These are phyloP conservation scores for Detonula confervacea DNA, from an alignment of 352 stramenopile species.

Conservation along the genomic window DNA sequence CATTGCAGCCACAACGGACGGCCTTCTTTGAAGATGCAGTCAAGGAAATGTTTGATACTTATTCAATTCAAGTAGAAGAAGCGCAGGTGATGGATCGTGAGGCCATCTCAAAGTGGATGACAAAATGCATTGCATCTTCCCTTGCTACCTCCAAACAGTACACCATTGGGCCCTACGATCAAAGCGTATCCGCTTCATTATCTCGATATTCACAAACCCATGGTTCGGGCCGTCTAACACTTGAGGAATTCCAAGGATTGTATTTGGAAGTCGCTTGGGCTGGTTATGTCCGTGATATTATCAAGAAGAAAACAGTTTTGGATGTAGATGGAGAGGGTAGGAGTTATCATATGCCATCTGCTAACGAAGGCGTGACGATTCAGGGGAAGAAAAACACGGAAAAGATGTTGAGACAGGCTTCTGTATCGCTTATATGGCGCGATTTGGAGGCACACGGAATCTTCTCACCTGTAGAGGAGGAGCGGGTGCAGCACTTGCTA, in stretches of 20 bases:
- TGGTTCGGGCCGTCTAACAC: constrained; percentile 62
- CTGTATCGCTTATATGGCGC: constrained; percentile 67
- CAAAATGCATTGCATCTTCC: constrained; percentile 39
- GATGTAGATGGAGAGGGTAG: constrained; percentile 7
- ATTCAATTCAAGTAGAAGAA: constrained; percentile 26
- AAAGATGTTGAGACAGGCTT: constrained; percentile 43
- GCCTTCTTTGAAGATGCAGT: constrained; percentile 66
- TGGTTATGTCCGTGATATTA: constrained; percentile 41
- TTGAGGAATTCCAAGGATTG: constrained; percentile 65
- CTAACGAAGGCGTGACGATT: constrained; percentile 20
- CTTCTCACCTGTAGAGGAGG: constrained; percentile 62
- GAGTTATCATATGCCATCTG: constrained; percentile 18
- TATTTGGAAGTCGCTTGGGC: constrained; percentile 66
- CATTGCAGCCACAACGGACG: constrained; percentile 47
- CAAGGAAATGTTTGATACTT: constrained; percentile 63
- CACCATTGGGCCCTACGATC: constrained; percentile 69
- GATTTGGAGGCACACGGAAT: constrained; percentile 78
- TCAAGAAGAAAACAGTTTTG: constrained; percentile 17
- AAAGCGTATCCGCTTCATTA: constrained; percentile 53
- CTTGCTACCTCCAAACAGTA: constrained; percentile 14
- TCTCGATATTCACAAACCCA: constrained; percentile 57
- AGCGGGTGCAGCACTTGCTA: constrained; percentile 43
- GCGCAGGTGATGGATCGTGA: constrained; percentile 49
- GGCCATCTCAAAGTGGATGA: constrained; percentile 74
- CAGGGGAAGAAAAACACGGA: constrained; percentile 51